Percentiles rank a stretch among this genome's conserved stretches.
Conservation (phyloP, 1,284 basidiomycete genomes). For the Peniophora sp. region DNA sequence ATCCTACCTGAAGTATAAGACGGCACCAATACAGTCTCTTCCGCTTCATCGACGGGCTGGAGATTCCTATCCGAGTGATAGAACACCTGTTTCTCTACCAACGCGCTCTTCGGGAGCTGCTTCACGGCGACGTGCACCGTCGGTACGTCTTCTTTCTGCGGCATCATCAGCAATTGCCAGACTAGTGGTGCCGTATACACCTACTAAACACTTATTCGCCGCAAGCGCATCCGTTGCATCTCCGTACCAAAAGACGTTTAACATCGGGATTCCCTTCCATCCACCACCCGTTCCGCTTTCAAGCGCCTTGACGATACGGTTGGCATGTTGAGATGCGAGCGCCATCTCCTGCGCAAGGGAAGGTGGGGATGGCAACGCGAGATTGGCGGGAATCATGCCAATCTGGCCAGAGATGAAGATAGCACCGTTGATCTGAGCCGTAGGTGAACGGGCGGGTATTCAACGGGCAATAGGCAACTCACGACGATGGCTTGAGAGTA, state of each 20-base stretch:
- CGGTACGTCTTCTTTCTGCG: slow-evolving; percentile 26
- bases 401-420: slow-evolving; percentile 94
- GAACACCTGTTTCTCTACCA: slow-evolving; percentile 65
- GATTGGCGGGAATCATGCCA: slow-evolving; percentile 71
- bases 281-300: slow-evolving; percentile 44
- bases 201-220: background rate
- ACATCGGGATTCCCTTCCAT: slow-evolving; percentile 58
- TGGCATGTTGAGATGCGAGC: slow-evolving; percentile 76
- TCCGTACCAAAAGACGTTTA: slow-evolving; percentile 59
- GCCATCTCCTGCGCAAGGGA: slow-evolving; percentile 61
- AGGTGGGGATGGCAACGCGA: slow-evolving; percentile 57
- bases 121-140: slow-evolving; percentile 63
- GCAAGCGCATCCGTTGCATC: slow-evolving; percentile 12
- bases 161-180: background rate
- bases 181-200: background rate
- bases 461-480: slow-evolving; percentile 19
- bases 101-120: slow-evolving; percentile 70
- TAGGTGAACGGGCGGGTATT: background rate
- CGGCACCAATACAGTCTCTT: slow-evolving; percentile 31
- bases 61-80: slow-evolving; percentile 53
- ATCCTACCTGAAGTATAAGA: slow-evolving; percentile 31
- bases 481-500: slow-evolving; percentile 92
- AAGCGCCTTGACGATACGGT: slow-evolving; percentile 58
- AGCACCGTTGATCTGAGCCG: slow-evolving; percentile 54
- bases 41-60: slow-evolving; percentile 37